Evolutionary conservation across 2,329 filamentous ascomycete genomes (phyloP), one percentile per base, ranked within the genome.

Genomic region (Sordariomycetes sp.): DNA sequence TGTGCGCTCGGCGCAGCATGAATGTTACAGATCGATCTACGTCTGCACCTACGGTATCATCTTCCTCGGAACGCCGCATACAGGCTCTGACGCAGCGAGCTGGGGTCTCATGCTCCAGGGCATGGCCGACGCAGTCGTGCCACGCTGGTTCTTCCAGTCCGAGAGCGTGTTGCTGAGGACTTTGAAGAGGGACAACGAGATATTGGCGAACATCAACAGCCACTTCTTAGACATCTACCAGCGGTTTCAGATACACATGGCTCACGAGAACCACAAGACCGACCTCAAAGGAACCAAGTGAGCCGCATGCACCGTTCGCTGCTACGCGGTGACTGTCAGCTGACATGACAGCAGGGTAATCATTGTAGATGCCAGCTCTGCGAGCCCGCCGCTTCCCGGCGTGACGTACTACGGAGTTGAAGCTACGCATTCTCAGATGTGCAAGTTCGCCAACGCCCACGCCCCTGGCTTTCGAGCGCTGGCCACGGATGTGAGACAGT

Each of bases 1-100:
- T 45, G 51, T 82, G 10, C 66, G 63, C 7, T 68, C 66, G 26
- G 66, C 70, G 36, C 70, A n/a, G n/a, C n/a, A n/a, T n/a, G n/a
- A 81, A 36, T n/a, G 20, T 17, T 67, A 76, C 23, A 71, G 80
- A 15, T 79, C 79, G 9, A 73, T 86, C 34, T 86, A 72, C 44
- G 70, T 86, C 8, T 86, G 80, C 1, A 87, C 83, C 0, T 87
- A 79, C 47, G 83, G 77, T 17, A 73, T 87, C 37, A 66, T 87
- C 21, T 88, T 88, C 51, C 66, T 88, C 19, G 83, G 82, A 11
- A 88, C 83, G 11, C 83, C 83, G 6, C 83, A 87, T 51, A 74
- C 69, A 14, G 82, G 82, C 8, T 76, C 80, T 2, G 77, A 79
- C 41, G 58, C 79, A 3, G 82, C 81, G 2, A 69, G 72, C 45